phyloP scores from a whole-genome alignment of 148 eudicot genomes.

The Silene conica region DNA sequence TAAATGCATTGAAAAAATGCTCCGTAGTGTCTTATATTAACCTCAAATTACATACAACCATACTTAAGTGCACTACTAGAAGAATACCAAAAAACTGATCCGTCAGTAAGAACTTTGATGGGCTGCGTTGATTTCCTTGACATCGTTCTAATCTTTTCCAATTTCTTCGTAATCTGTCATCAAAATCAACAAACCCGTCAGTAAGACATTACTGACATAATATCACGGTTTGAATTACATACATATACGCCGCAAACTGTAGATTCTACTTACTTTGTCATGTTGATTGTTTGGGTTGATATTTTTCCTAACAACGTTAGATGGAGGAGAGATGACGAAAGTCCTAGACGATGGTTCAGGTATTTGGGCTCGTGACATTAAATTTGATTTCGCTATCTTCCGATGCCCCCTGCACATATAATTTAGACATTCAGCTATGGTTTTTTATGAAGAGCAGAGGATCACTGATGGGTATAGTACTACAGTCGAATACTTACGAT shows the following conservation, averaged over 20 bases:
- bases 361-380: not conserved
- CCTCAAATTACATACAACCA: too few relatives aligned
- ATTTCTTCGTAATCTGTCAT: constrained; percentile 4
- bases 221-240: not conserved
- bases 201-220: not conserved
- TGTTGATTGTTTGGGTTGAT: not conserved
- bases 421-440: too few relatives aligned
- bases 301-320: too few relatives aligned
- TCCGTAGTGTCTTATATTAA: too few relatives aligned
- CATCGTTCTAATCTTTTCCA: not conserved
- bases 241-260: not conserved
- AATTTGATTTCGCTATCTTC: not conserved
- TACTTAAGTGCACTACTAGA: not conserved
- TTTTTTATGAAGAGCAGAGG: too few relatives aligned
- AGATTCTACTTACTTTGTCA: not conserved
- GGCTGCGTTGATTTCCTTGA: not conserved
- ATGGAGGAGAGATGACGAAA: not conserved
- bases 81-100: not conserved
- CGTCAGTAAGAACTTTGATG: not conserved
- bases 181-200: not conserved
- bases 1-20: too few relatives aligned
- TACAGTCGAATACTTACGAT: too few relatives aligned
- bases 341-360: not conserved
- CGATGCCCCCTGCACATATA: not conserved
- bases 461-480: too few relatives aligned